Evolutionary conservation across 1,139 yeast genomes (phyloP), one percentile per base, ranked within the genome.

Genomic region (Pneumocystis wakefieldiae): DNA sequence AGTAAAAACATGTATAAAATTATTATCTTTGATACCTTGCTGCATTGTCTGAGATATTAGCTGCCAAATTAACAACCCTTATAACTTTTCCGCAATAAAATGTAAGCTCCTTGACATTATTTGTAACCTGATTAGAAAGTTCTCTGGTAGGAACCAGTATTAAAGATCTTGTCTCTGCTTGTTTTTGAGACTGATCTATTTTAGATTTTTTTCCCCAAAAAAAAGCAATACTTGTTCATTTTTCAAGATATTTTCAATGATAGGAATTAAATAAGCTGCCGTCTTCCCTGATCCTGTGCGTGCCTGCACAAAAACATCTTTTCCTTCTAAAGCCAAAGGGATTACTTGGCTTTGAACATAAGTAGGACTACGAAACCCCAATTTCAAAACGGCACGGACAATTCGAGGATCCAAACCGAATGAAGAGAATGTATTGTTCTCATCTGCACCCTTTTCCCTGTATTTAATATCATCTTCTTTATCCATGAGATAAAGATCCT

Each of bases 221-320:
- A 39, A 57, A 8, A 12, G n/a, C 12, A 59, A 0, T 65, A 35
- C 67, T 69, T 62, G 66, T 66, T 55, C 69, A 64, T 15, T 64
- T 62, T 61, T 73, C 64, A 89, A 76, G 61, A 89, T 79, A 61
- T 80, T 79, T 71, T 89, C 90, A 53, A 89, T 74, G 19, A 89
- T 84, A 3, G 96, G 96, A 60, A 89, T 80, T 67, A 84, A 74
- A 72, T 88, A 89, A 1, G 96, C 95, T 29, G 86, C 86, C 0
- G 96, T 89, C 73, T 89, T 89, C 68, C 96, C 96, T 2, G 95
- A 86, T 7, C 96, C 96, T 1, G 96, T 89, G 55, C 87, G 83
- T 19, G 96, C 95, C 70, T 87, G 83, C 38, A 95, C 95, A 53
- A 89, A 85, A 67, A 89, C 85, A 72, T 89, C 96, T 74, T 90